Evolutionary conservation across 1,284 basidiomycete genomes (phyloP), one percentile per base, ranked within the genome.

Genomic region (Phylloporus sp.): DNA sequence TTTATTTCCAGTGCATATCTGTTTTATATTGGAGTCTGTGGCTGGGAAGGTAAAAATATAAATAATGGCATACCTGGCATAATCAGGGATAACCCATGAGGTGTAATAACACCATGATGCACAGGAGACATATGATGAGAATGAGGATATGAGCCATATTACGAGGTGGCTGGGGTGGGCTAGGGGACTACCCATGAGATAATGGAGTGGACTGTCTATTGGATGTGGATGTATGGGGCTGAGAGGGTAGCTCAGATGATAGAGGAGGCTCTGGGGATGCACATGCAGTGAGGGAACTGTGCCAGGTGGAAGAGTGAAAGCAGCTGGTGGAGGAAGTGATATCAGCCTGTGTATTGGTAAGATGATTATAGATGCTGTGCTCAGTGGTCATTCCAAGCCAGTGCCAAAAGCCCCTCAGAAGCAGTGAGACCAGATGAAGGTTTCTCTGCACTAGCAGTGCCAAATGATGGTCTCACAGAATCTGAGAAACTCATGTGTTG

Each of bases 11-110:
- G 62, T 47, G 42, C 10, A 18, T 67, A 44, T 39, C 64, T 71
- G 29, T 66, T 76, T 66, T 69, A 73, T 24, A 56, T 66, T 47
- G 56, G 67, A 2, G 56, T 62, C 22, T 56, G 71, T 26, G 28
- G 51, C 22, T 62, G 69, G 49, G 86, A 84, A 47, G 83, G 81
- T 46, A 85, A 77, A 75, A 92, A 92, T 28, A 83, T 86, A 76
- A 92, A 93, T 15, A 88, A 83, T 10, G 90, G 90, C 91, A 93
- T 93, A 67, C 87, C 88, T 2, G 90, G 90, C 31, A 91, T 93
- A 60, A 93, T 90, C 3, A 90, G 89, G 26, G 89, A 89, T 13
- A 91, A 77, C 1, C 90, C 91, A 67, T 86, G 86, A 32, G 89
- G 88, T 17, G 89, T 91, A 69, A 86, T 82, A 56, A 74, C 77